phyloP scores from a whole-genome alignment of 352 stramenopile genomes.

The Phytophthora tubulina region DNA sequence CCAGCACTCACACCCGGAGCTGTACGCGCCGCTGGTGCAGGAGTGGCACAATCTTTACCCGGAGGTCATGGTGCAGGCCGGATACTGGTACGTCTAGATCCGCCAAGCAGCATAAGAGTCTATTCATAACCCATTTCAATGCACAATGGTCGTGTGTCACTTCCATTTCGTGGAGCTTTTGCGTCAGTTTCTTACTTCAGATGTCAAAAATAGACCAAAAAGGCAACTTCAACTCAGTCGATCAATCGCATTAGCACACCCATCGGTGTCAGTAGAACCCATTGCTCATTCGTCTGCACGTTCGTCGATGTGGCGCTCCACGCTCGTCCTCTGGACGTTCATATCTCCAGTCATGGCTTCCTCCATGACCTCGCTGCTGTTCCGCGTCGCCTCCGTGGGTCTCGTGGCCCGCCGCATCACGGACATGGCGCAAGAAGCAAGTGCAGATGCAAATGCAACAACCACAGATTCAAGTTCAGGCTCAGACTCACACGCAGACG shows the following conservation, averaged over 20 bases:
- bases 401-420: conserved; percentile 29
- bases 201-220: conserved; percentile 2
- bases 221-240: conserved; percentile 7
- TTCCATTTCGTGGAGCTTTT: not conserved
- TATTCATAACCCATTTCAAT: conserved; percentile 10
- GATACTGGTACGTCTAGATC: conserved; percentile 77
- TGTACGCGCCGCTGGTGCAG: conserved; percentile 85
- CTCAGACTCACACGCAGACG: not conserved
- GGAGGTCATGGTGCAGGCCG: conserved; percentile 89
- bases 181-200: conserved; percentile 5
- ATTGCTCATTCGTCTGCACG: conserved; percentile 11
- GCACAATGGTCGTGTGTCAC: not conserved
- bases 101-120: not conserved
- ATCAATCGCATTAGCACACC: not conserved
- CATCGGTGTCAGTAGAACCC: conserved; percentile 2
- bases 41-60: conserved; percentile 92
- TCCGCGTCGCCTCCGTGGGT: conserved; percentile 23
- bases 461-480: not conserved
- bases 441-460: not conserved
- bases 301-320: conserved; percentile 20
- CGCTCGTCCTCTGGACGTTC: conserved; percentile 15
- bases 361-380: conserved; percentile 34
- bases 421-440: conserved; percentile 7
- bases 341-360: conserved; percentile 4
- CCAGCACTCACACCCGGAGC: conserved; percentile 77